Base-by-base conservation (phyloP, 176 grass and related monocot species). In the Cymbopogon citratus region DNA sequence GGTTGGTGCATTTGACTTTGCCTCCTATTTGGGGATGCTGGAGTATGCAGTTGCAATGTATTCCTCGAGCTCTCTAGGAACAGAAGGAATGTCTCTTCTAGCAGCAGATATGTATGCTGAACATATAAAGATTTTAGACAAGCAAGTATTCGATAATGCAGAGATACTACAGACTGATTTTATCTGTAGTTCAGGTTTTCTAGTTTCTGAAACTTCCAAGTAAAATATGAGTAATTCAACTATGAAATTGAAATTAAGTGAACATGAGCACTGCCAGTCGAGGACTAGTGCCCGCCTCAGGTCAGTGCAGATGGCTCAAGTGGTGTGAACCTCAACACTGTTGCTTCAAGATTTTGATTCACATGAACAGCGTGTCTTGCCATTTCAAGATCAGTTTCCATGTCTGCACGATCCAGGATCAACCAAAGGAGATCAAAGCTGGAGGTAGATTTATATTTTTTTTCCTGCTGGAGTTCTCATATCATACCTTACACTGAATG, bases 371-470 rank as follows among this genome's bases (percentile, higher is more conserved):
- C 60, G 87, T 98, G 95, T 80, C 95, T 91, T 77, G 95, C 95
- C 95, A 98, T 88, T 72, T 98, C 95, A 83, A 98, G 92, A 90
- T 98, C 95, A 52, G 51, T 95, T 75, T 98, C 95, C 90, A 92
- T 95, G 85, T 98, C 31, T 33, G 31, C 31, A 33, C 31, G 31
- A 33, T 98, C 95, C 81, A 98, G 80, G 84, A 98, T 98, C 79
- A 98, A 74, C 95, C 95, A 43, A 11, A 40, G 39, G 7, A 43
- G 40, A 10, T 43, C 40, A 12, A 43, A 43, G 95, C 95, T 38
- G 90, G 95, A 83, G 92, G 95, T 7, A 98, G 95, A 85, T 98
- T 98, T 64, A 98, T 98, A 69, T 95, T 98, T 82, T 98, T n/a
- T n/a, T n/a, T n/a, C n/a, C 95, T 73, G 95, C 95, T 86, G 95